A percentile compares a stretch with the other conserved stretches of the same genome.
phyloP scores from a whole-genome alignment of 2,329 filamentous ascomycete genomes.

The Davidsoniella neocaledoniae region DNA sequence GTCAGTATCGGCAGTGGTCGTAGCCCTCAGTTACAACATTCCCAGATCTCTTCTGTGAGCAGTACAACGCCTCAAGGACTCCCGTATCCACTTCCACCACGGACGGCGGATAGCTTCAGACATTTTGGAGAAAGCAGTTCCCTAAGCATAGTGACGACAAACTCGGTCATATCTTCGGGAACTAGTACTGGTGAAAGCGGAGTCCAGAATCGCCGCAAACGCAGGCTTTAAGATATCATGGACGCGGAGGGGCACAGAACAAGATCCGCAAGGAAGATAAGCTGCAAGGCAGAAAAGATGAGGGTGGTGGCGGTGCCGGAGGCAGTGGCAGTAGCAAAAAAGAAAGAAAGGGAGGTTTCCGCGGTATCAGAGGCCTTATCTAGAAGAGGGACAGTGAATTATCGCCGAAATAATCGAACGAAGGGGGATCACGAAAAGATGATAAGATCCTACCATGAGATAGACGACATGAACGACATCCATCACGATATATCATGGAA shows the following conservation, averaged over 20 bases:
- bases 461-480: neutral
- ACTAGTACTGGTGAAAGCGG: neutral
- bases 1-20: conserved; percentile 15
- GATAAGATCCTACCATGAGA: neutral
- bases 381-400: neutral
- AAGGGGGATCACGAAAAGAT: neutral
- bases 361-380: conserved; percentile 21
- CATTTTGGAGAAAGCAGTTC: neutral
- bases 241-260: conserved; percentile 6
- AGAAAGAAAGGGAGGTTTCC: conserved; percentile 22
- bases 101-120: conserved; percentile 7
- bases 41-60: neutral
- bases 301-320: conserved; percentile 14
- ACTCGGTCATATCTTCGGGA: neutral
- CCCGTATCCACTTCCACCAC: neutral
- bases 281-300: conserved; percentile 21
- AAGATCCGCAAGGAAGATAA: conserved; percentile 26
- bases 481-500: too few relatives aligned
- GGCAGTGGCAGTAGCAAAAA: too few relatives aligned
- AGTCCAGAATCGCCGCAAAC: conserved; percentile 17
- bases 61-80: too few relatives aligned
- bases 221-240: conserved; percentile 21
- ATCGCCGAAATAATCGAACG: neutral
- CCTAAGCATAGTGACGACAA: too few relatives aligned
- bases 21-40: neutral